Base-by-base conservation (phyloP, 768 basidiomycete genomes). In the Pulveroboletus sp. region DNA sequence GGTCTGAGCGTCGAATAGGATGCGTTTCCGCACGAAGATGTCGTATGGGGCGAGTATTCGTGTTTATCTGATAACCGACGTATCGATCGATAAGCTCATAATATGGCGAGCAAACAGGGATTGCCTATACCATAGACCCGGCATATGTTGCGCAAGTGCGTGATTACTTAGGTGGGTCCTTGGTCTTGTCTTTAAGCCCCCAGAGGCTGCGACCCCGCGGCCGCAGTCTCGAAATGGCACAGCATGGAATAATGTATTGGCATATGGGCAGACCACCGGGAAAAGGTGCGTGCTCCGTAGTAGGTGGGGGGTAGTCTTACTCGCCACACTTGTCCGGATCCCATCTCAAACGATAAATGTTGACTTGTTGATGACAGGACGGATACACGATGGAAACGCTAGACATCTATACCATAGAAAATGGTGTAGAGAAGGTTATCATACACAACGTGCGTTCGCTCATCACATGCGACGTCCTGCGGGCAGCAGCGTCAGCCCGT, bases 121-220 rank as follows among this genome's bases (percentile, higher is more conserved):
- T 94, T 5, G 90, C 89, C 2, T 94, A 90, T 67, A 86, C 87
- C 11, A 94, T 97, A 64, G 90, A 95, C 55, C 84, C 87, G 0
- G 73, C 65, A 11, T 82, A 84, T 52, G 84, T 81, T 43, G 69
- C 78, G 0, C 87, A 93, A 67, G 92, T 94, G 8, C 77, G 85
- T 42, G 85, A 84, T 39, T 90, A 94, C 64, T 67, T 97, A 65
- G 93, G 93, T 91, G 57, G 51, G 72, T 45, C 24, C 16, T 12
- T 2, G 1, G n/a, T 20, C n/a, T 37, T 13, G 12, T 38, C 20
- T 32, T 13, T 5, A 8, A 6, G 8, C 38, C 19, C 17, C 29
- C 24, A 16, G 43, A 49, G 20, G 36, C 21, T 29, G 5, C 45
- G 13, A 21, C 31, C n/a, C 12, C 24, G 20, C 2, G 48, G 19